Evolutionary conservation across 345 rosid genomes (phyloP).

Genomic region (Mangifera indica): DNA sequence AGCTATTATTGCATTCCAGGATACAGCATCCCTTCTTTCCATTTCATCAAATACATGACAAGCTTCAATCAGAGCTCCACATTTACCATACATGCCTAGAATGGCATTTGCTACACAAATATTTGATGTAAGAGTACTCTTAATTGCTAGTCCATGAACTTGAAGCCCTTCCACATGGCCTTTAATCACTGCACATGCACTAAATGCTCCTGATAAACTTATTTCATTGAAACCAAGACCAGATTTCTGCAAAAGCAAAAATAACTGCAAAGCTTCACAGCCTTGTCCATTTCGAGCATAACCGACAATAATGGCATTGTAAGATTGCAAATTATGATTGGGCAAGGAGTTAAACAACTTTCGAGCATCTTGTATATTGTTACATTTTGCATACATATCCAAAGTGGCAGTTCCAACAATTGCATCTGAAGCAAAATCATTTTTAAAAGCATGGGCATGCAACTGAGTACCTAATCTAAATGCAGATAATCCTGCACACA

Average conservation of each 20-base stretch:
- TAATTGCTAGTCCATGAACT: constrained; percentile 59
- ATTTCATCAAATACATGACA: constrained; percentile 59
- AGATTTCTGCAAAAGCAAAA: constrained; percentile 50
- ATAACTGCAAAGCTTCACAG: constrained; percentile 55
- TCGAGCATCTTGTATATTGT: constrained; percentile 59
- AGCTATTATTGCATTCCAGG: constrained; percentile 93
- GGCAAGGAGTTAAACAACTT: constrained; percentile 62
- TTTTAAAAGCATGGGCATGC: constrained; percentile 79
- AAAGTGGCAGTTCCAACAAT: constrained; percentile 87
- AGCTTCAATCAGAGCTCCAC: constrained; percentile 75
- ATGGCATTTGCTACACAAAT: constrained; percentile 80
- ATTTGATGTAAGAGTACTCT: constrained; percentile 45
- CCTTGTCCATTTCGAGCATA: constrained; percentile 59
- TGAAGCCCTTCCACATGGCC: constrained; percentile 71
- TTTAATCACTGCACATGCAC: constrained; percentile 73
- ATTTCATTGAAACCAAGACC: constrained; percentile 74
- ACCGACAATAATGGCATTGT: constrained; percentile 83
- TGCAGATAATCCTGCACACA: constrained; percentile 67
- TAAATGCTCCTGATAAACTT: constrained; percentile 79
- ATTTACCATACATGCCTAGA: constrained; percentile 91
- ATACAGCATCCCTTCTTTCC: constrained; percentile 72
- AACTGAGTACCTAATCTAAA: constrained; percentile 64
- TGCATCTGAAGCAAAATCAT: constrained; percentile 52
- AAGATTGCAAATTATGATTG: constrained; percentile 60
- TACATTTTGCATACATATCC: constrained; percentile 95